Conservation (phyloP, 1,284 basidiomycete genomes). For the Heliocybe sulcata region DNA sequence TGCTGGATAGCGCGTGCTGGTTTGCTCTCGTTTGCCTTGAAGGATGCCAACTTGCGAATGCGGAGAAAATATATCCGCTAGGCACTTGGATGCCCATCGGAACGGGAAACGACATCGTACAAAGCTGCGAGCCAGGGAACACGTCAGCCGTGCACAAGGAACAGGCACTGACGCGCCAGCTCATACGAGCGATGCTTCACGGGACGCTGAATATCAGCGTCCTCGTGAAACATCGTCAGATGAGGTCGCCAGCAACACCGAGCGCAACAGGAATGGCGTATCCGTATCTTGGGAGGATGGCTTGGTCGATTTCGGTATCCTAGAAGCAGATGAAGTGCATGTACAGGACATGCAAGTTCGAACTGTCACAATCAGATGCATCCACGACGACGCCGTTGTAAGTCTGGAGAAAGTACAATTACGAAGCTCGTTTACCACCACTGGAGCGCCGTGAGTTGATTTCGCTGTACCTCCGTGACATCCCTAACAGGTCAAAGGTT, state of each 20-base stretch:
- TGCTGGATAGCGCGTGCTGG: neutral
- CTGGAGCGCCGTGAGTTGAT: no score
- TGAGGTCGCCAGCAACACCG: neutral
- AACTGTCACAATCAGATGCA: neutral
- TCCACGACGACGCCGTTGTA: neutral
- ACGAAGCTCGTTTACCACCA: no score
- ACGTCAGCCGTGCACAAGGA: neutral
- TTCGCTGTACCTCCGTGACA: no score
- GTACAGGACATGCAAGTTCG: neutral
- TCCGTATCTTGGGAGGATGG: neutral
- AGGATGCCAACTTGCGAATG: neutral
- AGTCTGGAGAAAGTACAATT: neutral
- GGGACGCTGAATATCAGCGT: neutral
- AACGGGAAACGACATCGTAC: neutral
- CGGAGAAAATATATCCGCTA: neutral
- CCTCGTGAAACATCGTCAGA: neutral
- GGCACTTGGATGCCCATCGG: neutral
- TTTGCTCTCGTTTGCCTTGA: neutral
- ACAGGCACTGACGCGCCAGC: neutral
- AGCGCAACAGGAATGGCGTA: neutral
- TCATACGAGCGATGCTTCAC: neutral
- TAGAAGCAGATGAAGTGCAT: neutral
- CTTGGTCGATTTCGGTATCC: neutral
- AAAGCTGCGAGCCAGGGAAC: neutral
- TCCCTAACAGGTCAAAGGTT: no score